Conservation (phyloP, 192 early-diverging fungal genomes). For the Coemansia biformis region DNA sequence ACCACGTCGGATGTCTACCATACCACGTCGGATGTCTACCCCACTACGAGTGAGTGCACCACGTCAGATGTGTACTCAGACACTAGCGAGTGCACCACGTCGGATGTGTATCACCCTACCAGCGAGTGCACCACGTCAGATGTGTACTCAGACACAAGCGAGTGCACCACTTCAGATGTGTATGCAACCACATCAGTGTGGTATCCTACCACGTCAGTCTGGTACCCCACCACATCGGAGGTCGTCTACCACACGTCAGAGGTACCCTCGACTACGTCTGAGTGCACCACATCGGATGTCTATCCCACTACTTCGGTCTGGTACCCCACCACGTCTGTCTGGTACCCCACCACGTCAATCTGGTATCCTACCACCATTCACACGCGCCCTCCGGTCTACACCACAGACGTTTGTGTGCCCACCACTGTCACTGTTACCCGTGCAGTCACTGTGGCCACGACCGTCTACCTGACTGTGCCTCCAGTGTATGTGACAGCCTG, state of each 20-base stretch:
- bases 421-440: constrained; percentile 16
- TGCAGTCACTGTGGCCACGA: neutral
- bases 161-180: constrained; percentile 1
- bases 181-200: constrained; percentile 6
- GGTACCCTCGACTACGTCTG: constrained; percentile 1
- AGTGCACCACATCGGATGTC: neutral
- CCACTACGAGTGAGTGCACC: constrained; percentile 4
- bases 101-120: constrained; percentile 4
- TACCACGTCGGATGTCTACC: constrained; percentile 4
- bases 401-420: constrained; percentile 14
- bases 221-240: constrained; percentile 1
- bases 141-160: constrained; percentile 4
- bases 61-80: constrained; percentile 7
- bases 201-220: neutral
- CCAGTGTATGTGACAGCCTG: constrained; percentile 12
- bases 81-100: constrained; percentile 6
- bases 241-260: constrained; percentile 1
- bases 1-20: constrained; percentile 12
- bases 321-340: neutral
- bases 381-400: no score
- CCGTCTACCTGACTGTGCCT: constrained; percentile 7
- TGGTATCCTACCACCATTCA: no score
- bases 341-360: constrained; percentile 2
- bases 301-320: neutral
- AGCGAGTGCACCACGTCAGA: constrained; percentile 1